A percentile compares a stretch with the other conserved stretches of the same genome.
phyloP scores from a whole-genome alignment of 108 stramenopile species.

The Pseudonitzschia pungens region DNA sequence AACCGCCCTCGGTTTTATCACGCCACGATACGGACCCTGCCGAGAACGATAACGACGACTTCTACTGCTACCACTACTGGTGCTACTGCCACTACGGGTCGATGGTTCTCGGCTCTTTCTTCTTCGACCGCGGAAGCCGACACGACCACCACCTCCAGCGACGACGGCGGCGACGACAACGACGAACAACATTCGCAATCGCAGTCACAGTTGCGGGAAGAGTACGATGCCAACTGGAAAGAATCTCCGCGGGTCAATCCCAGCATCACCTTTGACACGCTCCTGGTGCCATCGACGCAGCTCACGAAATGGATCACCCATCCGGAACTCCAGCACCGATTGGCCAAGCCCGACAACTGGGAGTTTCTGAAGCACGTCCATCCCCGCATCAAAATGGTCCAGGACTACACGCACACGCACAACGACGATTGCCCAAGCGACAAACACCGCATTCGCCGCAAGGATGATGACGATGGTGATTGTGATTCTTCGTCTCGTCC shows the following conservation, averaged over 20 bases:
- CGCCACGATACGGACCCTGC: too few species aligned
- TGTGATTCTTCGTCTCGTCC: too few species aligned
- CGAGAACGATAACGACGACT: too few species aligned
- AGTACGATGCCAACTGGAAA: constrained; percentile 32
- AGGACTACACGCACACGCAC: constrained; percentile 24
- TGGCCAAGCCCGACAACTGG: constrained; percentile 47
- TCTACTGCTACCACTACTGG: too few species aligned
- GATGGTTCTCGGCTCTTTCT: too few species aligned
- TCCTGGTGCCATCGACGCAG: constrained; percentile 30
- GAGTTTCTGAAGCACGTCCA: constrained; percentile 55
- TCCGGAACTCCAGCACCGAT: constrained; percentile 35
- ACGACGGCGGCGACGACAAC: too few species aligned
- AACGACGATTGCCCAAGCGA: not conserved
- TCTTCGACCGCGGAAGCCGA: too few species aligned
- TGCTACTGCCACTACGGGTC: too few species aligned
- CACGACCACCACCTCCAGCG: too few species aligned
- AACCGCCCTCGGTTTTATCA: too few species aligned
- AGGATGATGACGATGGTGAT: not conserved
- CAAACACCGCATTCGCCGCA: not conserved
- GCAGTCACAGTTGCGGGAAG: not conserved
- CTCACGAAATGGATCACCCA: constrained; percentile 28
- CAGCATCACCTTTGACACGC: constrained; percentile 32
- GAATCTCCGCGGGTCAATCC: constrained; percentile 44
- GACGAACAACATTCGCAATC: too few species aligned
- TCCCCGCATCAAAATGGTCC: constrained; percentile 67